Evolutionary conservation across 225 moss, liverwort and hornwort species (phyloP).

Genomic region (Straminergon stramineum): DNA sequence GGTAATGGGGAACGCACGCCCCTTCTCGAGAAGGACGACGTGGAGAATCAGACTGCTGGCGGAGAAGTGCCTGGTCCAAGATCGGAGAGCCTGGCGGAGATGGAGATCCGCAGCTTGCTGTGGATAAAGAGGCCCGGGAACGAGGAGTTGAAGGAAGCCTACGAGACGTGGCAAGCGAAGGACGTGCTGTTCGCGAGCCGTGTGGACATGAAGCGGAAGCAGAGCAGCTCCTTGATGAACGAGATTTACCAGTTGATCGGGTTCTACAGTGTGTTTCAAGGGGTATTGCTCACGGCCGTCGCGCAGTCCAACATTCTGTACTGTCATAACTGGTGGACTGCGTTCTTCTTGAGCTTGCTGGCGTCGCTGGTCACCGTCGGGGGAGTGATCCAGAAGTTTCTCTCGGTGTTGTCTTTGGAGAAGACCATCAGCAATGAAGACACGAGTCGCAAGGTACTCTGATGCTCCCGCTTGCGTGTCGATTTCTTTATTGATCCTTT

Average conservation of each 20-base stretch:
- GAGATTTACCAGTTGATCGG: constrained; percentile 32
- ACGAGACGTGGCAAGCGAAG: constrained; percentile 3
- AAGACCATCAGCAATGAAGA: constrained; percentile 9
- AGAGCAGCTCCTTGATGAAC: constrained; percentile 6
- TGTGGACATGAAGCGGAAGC: constrained; percentile 15
- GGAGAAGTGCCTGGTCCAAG: background rate
- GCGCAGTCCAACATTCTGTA: background rate
- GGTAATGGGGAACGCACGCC: background rate
- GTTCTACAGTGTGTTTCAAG: constrained; percentile 32
- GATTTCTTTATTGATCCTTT: background rate
- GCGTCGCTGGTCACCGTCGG: background rate
- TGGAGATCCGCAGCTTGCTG: background rate
- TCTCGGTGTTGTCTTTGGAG: background rate
- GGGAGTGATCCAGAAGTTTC: constrained; percentile 11
- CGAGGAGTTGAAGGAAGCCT: background rate
- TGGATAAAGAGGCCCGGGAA: background rate
- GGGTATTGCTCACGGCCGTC: constrained; percentile 26
- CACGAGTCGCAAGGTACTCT: background rate
- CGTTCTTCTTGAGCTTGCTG: constrained; percentile 12
- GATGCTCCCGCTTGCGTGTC: background rate
- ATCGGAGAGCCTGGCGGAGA: background rate
- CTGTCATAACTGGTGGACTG: constrained; percentile 28
- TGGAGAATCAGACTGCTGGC: background rate
- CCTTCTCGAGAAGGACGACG: background rate
- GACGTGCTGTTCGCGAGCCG: constrained; percentile 1